phyloP scores from a whole-genome alignment of 139 green algal species.

The Chlorella sp. region DNA sequence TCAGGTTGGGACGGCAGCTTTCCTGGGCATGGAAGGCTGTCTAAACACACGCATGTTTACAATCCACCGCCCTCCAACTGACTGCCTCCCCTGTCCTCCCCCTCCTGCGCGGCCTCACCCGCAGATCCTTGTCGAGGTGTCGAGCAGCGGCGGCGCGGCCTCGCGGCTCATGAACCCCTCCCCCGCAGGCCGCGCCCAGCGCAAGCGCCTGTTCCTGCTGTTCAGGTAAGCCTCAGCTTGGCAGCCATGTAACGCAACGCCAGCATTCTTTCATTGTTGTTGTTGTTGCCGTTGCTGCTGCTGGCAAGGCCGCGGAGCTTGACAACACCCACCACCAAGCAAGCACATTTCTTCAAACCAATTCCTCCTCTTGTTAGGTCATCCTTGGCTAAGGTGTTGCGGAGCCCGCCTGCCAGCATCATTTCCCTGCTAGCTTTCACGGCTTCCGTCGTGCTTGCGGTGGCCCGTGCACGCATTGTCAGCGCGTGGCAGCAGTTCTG shows the following conservation, averaged over 20 bases:
- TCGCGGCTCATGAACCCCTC: slow-evolving; percentile 12
- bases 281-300: neutral
- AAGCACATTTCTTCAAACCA: neutral
- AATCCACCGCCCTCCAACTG: neutral
- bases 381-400: slow-evolving; percentile 20
- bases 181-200: slow-evolving; percentile 34
- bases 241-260: no score
- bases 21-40: neutral
- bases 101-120: no score
- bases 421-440: slow-evolving; percentile 38
- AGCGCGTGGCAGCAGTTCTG: no score
- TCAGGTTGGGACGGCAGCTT: neutral
- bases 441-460: slow-evolving; percentile 1
- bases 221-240: slow-evolving; percentile 23
- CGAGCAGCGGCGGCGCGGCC: slow-evolving; percentile 11
- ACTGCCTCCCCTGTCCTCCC: neutral
- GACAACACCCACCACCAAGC: neutral
- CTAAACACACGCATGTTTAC: neutral
- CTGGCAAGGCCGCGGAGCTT: neutral
- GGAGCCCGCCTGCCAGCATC: slow-evolving; percentile 29
- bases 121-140: slow-evolving; percentile 27
- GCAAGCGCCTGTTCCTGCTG: slow-evolving; percentile 40
- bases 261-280: neutral
- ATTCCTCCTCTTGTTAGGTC: neutral
- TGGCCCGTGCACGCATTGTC: neutral